Evolutionary conservation across 345 rosid genomes (phyloP).

Genomic region (Salix arbutifolia): DNA sequence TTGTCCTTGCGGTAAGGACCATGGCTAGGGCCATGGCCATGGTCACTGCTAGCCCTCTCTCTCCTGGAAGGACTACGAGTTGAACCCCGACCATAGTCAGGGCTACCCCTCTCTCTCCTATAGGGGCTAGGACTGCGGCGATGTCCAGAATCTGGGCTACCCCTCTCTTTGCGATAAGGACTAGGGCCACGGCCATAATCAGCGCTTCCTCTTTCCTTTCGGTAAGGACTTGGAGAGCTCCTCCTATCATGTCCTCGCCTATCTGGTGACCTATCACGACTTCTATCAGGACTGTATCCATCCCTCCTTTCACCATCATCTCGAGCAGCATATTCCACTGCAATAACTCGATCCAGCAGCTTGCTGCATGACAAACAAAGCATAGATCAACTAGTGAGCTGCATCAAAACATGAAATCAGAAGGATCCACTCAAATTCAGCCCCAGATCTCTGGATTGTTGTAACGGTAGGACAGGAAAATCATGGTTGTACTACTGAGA

Average conservation of each 20-base stretch:
- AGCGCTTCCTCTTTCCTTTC: constrained; percentile 82
- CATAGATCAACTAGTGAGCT: background rate
- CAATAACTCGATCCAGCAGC: constrained; percentile 78
- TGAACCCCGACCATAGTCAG: constrained; percentile 38
- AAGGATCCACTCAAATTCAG: background rate
- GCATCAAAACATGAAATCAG: background rate
- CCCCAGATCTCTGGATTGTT: background rate
- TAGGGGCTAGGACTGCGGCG: constrained; percentile 41
- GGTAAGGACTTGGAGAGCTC: constrained; percentile 77
- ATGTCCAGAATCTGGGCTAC: constrained; percentile 56
- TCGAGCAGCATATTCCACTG: constrained; percentile 88
- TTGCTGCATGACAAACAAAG: constrained; percentile 46
- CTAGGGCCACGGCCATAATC: constrained; percentile 74
- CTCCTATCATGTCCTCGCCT: constrained; percentile 56
- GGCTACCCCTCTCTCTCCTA: constrained; percentile 36
- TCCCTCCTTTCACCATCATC: constrained; percentile 76
- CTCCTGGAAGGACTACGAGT: constrained; percentile 58
- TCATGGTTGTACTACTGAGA: background rate
- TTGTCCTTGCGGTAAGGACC: constrained; percentile 51
- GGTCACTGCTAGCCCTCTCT: constrained; percentile 49
- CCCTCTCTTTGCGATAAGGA: constrained; percentile 52
- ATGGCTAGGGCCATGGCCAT: constrained; percentile 39
- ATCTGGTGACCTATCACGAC: constrained; percentile 70
- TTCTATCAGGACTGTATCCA: constrained; percentile 70
- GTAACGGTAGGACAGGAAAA: background rate